Evolutionary conservation across 306 rosid genomes (phyloP).

Genomic region (Vigna mungo): DNA sequence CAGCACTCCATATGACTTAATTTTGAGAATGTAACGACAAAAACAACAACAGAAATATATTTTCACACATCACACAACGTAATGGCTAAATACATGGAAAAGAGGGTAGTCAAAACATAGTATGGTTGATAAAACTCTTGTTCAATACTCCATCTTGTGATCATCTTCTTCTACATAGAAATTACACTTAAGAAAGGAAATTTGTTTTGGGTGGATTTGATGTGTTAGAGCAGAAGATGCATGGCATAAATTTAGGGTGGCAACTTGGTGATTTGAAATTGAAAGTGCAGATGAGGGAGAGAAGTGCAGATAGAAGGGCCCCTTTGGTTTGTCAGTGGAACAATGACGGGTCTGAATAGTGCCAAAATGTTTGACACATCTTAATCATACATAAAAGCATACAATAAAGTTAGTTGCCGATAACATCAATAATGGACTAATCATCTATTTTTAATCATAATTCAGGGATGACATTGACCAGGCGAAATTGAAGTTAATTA

Average conservation of each 20-base stretch:
- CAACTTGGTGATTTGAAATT: constrained; percentile 28
- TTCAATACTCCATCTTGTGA: not conserved
- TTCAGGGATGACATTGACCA: constrained; percentile 35
- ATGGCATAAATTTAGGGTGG: not conserved
- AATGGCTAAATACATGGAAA: not conserved
- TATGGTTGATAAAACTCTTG: not conserved
- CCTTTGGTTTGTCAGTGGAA: constrained; percentile 33
- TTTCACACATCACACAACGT: not conserved
- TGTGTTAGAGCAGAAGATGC: constrained; percentile 1
- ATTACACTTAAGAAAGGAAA: not conserved
- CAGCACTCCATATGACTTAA: not conserved
- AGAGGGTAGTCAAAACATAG: not conserved
- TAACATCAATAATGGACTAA: constrained; percentile 41
- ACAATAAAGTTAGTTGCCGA: constrained; percentile 32
- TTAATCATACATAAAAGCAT: constrained; percentile 39
- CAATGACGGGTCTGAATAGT: constrained; percentile 28
- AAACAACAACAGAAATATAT: not conserved
- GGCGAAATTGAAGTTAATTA: not conserved
- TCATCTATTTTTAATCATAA: constrained; percentile 21
- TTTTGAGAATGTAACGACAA: not conserved
- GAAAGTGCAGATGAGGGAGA: constrained; percentile 13
- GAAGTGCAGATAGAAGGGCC: constrained; percentile 28
- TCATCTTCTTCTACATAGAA: constrained; percentile 20
- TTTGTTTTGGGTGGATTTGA: not conserved
- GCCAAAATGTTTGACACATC: constrained; percentile 39